phyloP scores from a whole-genome alignment of 345 rosid species.

The Salix viminalis region DNA sequence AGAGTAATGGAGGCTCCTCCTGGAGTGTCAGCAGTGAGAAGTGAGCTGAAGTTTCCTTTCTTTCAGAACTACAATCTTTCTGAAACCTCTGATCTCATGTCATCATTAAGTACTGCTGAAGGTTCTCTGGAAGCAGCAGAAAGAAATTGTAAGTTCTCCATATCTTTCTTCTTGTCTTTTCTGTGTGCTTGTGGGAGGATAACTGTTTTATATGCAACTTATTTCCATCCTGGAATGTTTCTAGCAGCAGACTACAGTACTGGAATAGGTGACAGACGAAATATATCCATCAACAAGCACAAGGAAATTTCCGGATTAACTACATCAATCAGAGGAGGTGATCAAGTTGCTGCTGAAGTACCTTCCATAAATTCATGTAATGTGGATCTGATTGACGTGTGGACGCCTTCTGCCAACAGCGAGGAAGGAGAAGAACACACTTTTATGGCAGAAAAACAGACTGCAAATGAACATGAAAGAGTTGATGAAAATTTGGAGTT shows the following conservation, averaged over 20 bases:
- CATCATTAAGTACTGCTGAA: conserved; percentile 27
- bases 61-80: conserved; percentile 16
- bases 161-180: neutral
- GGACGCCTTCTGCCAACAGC: neutral
- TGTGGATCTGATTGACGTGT: conserved; percentile 14
- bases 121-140: conserved; percentile 16
- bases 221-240: conserved; percentile 12
- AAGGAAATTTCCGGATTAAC: conserved; percentile 27
- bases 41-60: conserved; percentile 5
- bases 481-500: conserved; percentile 50
- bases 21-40: conserved; percentile 1
- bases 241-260: conserved; percentile 29
- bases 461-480: conserved; percentile 11
- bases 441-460: neutral
- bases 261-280: conserved; percentile 14
- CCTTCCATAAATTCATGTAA: conserved; percentile 13
- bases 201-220: conserved; percentile 4
- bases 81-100: conserved; percentile 34
- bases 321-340: conserved; percentile 14
- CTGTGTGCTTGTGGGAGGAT: neutral
- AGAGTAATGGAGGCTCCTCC: conserved; percentile 10
- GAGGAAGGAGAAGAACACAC: neutral
- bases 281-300: conserved; percentile 22
- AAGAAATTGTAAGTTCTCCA: conserved; percentile 24
- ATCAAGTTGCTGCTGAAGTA: conserved; percentile 17